Base-by-base conservation (phyloP, 139 green algal species). In the Auxenochlorella protothecoides region DNA sequence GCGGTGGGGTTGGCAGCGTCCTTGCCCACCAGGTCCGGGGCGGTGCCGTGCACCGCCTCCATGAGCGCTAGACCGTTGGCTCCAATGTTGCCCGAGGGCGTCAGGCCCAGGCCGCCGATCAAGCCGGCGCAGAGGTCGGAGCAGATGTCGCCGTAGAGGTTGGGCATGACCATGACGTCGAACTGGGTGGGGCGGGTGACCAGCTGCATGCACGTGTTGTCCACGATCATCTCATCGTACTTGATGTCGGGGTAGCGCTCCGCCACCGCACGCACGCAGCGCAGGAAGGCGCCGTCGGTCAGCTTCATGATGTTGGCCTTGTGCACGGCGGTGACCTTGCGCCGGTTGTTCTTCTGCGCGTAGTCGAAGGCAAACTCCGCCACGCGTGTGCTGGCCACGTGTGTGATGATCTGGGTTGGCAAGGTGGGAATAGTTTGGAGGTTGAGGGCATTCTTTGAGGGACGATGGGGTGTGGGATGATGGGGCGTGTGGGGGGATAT, bases 261-360 rank as follows among this genome's bases (percentile, higher is more conserved):
- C 62, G 69, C 69, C 55, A 88, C 88, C 80, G 96, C 90, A 53
- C 92, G 82, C 81, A 4, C 62, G 65, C 73, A 79, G 68, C 94
- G 85, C 53, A 97, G 88, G 83, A 97, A 97, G 13, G 97, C 85
- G 9, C 93, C 92, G 73, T 98, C 93, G 4, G 89, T 82, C 80
- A 94, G 92, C 85, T 97, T 97, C 93, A 97, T 97, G 87, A 98
- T 98, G 85, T 97, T 98, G 56, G 85, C 85, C 71, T 93, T 93
- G 78, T 93, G 88, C 54, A 93, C 86, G 4, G 83, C 81, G 7
- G 81, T 92, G 57, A 97, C 88, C 73, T 85, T 89, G 71, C 89
- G 77, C 16, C 92, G 85, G 5, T 71, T 72, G 80, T 97, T 87
- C 64, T 93, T 88, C 4, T 69, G 59, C 4, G 92, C 92, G 65